Evolutionary conservation across 192 early-diverging fungal genomes (phyloP), one percentile per base, ranked within the genome.

Genomic region (Geranomyces michiganensis): DNA sequence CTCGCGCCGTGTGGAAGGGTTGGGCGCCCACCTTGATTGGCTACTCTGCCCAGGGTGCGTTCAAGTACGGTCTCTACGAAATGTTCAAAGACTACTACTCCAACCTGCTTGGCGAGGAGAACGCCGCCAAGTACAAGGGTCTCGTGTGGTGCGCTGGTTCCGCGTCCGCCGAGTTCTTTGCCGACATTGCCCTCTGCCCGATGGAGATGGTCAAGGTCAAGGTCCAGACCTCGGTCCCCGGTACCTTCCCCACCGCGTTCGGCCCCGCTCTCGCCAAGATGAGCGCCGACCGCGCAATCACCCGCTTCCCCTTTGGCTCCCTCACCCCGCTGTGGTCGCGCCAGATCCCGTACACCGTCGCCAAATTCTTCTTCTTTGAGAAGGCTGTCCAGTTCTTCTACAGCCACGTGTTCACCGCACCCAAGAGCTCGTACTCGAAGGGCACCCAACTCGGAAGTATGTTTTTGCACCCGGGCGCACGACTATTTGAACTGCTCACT

Each of bases 31-130:
- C 73, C 32, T 77, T 92, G 32, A 66, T 92, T 44, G 94, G 94
- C 21, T 95, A 95, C 82, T 93, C 90, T 49, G 68, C 89, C 58
- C 93, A 94, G 80, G 93, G 93, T 71, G 81, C 86, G 71, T 86
- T 90, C 83, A 96, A 96, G 82, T 96, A 92, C 79, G 94, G 94
- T 27, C 88, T 93, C 59, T 94, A 94, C 81, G 94, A 96, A 80
- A 75, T 89, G 70, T 96, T 93, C 86, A 96, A 96, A 81, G 86
- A 91, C 79, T 76, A 81, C 66, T 92, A 90, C 69, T 72, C 82
- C 56, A 74, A 78, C 44, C 10, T 85, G 10, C 88, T 78, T 44
- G 76, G 76, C 56, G 62, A 74, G 59, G 71, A 94, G 81, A 77
- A 77, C 73, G 87, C 93, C 14, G 74, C 82, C 31, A 88, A 92